Percentiles rank a stretch among this genome's conserved stretches.
These are phyloP conservation scores for Coemansia sp. DNA, from an alignment of 192 early-diverging fungal genomes.

Conservation along the genomic window DNA sequence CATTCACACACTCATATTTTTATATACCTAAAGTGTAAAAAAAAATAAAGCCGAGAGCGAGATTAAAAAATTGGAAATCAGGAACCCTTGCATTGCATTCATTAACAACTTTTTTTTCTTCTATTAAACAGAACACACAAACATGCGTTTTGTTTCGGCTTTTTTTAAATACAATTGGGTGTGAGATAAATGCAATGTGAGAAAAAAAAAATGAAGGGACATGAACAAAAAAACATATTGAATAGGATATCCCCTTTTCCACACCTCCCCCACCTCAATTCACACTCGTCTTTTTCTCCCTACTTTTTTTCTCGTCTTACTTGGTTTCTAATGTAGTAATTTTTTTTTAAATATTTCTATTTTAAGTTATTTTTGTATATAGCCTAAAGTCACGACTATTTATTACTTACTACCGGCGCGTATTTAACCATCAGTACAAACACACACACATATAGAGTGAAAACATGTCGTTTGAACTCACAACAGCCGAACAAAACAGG, in stretches of 20 bases:
- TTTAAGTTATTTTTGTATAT: no score
- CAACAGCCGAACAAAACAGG: constrained; percentile 29
- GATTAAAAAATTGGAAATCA: background rate
- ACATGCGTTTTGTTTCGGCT: background rate
- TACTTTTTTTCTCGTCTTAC: no score
- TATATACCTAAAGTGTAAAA: no score
- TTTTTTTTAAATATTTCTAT: no score
- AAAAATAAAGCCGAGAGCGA: background rate
- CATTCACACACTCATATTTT: background rate
- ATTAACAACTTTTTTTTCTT: background rate
- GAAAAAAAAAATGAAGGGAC: background rate
- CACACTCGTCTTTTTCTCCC: background rate
- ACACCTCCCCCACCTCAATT: no score
- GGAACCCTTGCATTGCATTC: background rate
- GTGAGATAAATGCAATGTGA: background rate
- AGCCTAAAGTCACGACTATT: background rate
- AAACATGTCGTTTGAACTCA: constrained; percentile 38
- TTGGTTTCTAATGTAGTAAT: no score
- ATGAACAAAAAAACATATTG: background rate
- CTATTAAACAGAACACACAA: no score
- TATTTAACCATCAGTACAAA: no score
- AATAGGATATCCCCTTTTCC: background rate
- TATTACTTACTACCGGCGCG: background rate
- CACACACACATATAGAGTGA: background rate
- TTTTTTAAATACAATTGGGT: background rate